Conservation (phyloP, 768 basidiomycete species). For the Gloeophyllum trabeum region DNA sequence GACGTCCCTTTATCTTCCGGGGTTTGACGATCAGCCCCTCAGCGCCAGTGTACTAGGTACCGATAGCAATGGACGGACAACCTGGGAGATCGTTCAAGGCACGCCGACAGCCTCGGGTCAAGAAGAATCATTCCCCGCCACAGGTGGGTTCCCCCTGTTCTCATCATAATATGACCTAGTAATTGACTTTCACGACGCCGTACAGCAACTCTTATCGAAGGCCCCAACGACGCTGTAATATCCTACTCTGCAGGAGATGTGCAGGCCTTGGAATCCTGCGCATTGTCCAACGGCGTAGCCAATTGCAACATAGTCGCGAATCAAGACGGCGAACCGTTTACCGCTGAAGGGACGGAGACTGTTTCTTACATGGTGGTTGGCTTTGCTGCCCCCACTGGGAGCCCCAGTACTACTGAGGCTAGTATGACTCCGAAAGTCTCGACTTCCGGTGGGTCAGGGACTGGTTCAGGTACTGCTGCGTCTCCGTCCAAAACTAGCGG, state of each 20-base stretch:
- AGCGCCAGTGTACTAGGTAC: not conserved
- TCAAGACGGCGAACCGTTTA: slow-evolving; percentile 7
- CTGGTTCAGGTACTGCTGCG: no score
- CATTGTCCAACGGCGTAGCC: slow-evolving; percentile 12
- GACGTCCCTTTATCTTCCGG: not conserved
- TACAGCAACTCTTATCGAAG: not conserved
- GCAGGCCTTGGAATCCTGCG: slow-evolving; percentile 15
- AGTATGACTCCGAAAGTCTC: no score
- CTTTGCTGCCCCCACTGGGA: slow-evolving; percentile 12
- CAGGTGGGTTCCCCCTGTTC: not conserved
- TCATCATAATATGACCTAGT: not conserved
- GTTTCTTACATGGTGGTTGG: slow-evolving; percentile 17
- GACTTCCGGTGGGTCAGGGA: no score
- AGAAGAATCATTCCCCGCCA: not conserved
- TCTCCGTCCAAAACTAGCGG: no score
- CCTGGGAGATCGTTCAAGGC: not conserved
- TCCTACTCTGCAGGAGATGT: slow-evolving; percentile 4
- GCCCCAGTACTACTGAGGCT: not conserved
- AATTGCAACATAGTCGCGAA: slow-evolving; percentile 14
- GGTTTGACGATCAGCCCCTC: not conserved
- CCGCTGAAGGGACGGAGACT: slow-evolving; percentile 12
- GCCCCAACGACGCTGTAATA: not conserved
- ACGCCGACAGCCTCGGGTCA: not conserved
- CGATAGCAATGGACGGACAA: not conserved
- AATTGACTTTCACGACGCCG: not conserved